These are phyloP conservation scores for Ogataea paradorogensis DNA, from an alignment of 805 yeast species.

Conservation along the genomic window DNA sequence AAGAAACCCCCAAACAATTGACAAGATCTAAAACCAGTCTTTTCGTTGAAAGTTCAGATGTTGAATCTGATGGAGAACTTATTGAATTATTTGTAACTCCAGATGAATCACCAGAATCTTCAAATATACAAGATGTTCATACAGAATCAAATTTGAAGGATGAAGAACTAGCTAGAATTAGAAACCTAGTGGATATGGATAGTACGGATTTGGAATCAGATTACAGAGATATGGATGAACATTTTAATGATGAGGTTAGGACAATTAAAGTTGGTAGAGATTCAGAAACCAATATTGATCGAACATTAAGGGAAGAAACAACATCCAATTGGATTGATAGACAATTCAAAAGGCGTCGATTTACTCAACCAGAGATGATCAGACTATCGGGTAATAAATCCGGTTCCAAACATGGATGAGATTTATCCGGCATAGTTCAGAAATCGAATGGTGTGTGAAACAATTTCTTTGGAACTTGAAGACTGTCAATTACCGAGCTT, in stretches of 20 bases:
- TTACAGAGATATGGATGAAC: constrained; percentile 4
- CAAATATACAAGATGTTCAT: neutral
- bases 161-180: constrained; percentile 4
- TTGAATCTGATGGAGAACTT: neutral
- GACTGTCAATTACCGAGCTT: no score
- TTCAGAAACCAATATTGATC: constrained; percentile 9
- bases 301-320: constrained; percentile 3
- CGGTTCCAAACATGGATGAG: no score
- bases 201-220: neutral
- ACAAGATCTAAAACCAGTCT: no score
- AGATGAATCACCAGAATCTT: neutral
- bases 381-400: no score
- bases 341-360: no score
- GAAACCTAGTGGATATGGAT: constrained; percentile 5
- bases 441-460: no score
- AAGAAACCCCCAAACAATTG: no score
- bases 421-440: no score
- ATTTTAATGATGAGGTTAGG: constrained; percentile 18
- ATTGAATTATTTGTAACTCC: neutral
- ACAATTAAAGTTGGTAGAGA: constrained; percentile 10
- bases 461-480: no score
- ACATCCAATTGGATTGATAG: no score
- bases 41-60: no score
- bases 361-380: no score
- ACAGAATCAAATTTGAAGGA: neutral